Evolutionary conservation across 306 rosid species (phyloP), one percentile per base, ranked within the genome.

Genomic region (Lupinus albus): DNA sequence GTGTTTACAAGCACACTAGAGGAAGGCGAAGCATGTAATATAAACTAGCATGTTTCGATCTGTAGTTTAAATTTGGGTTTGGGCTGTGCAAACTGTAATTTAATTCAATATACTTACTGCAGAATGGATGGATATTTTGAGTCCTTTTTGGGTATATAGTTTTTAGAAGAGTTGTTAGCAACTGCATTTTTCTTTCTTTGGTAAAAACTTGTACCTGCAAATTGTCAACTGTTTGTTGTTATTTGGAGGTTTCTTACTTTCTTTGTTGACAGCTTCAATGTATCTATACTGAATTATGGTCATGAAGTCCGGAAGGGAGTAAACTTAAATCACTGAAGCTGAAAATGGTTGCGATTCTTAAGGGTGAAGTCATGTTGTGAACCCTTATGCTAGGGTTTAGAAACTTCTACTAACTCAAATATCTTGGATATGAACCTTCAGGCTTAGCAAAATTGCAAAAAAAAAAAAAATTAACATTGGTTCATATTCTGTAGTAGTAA

Each of bases 361-460:
- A 44, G 16, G 35, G 38, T 20, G 35, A 11, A 39, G 44, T 12
- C 7, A 12, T 4, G 11, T 38, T 11, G 52, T 6, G 16, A 11
- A 36, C 10, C 38, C 35, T 3, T 36, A 11, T 36, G 42, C 11
- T 36, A 18, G 45, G 15, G 15, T 14, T 61, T 16, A 4, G 51
- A 41, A 60, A 11, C 66, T 60, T 17, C 11, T 10, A 21, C 15
- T 16, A 39, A 17, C 11, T 38, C 51, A 32, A 3, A 32, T 32
- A 59, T 59, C 30, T 59, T 36, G 46, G 47, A 59, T 36, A 15
- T 59, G 30, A 59, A 18, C 17, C 5, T 18, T 41, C n/a, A n/a
- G n/a, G n/a, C n/a, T n/a, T 6, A 20, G 67, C 67, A 11, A 10
- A 18, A 39, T 38, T 38, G 65, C 14, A 16, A 36, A 36, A n/a